Conservation (phyloP, 495 filamentous ascomycete species). For the Penicillium cataractarum region DNA sequence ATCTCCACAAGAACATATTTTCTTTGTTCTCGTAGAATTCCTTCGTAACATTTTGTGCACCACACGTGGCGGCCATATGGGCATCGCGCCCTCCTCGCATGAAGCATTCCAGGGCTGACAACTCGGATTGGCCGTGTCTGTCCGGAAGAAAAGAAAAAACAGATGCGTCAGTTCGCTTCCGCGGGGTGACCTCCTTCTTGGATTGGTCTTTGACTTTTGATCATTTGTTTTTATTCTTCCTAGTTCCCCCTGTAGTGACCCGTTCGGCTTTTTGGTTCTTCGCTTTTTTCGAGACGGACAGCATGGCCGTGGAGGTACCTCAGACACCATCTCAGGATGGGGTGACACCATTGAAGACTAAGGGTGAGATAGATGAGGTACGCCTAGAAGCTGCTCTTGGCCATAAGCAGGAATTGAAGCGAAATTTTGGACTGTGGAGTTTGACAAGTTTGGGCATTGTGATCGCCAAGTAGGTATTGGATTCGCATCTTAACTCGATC, state of each 20-base stretch:
- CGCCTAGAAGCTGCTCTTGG: conserved; percentile 49
- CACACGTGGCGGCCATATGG: conserved; percentile 38
- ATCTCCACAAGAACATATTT: background rate
- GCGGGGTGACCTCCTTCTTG: conserved; percentile 11
- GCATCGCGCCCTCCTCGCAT: conserved; percentile 28
- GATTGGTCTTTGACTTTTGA: background rate
- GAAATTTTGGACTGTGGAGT: conserved; percentile 48
- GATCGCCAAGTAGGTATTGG: conserved; percentile 46
- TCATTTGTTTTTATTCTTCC: background rate
- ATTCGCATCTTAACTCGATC: background rate
- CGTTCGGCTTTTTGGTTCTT: background rate
- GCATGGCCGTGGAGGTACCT: conserved; percentile 16
- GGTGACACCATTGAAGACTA: conserved; percentile 16
- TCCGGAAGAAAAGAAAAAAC: conserved; percentile 7
- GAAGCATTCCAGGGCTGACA: conserved; percentile 24
- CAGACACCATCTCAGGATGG: conserved; percentile 10
- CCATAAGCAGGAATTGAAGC: conserved; percentile 46
- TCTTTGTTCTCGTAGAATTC: conserved; percentile 14
- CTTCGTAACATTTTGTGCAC: conserved; percentile 6
- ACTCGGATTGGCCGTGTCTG: conserved; percentile 14
- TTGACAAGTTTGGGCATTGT: conserved; percentile 50
- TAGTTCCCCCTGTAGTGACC: background rate
- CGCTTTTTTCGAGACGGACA: background rate
- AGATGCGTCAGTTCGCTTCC: conserved; percentile 15
- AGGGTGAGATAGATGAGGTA: conserved; percentile 39